A percentile compares a stretch with the other conserved stretches of the same genome.
Conservation (phyloP, 805 yeast species). For the Kluyveromyces nonfermentans region DNA sequence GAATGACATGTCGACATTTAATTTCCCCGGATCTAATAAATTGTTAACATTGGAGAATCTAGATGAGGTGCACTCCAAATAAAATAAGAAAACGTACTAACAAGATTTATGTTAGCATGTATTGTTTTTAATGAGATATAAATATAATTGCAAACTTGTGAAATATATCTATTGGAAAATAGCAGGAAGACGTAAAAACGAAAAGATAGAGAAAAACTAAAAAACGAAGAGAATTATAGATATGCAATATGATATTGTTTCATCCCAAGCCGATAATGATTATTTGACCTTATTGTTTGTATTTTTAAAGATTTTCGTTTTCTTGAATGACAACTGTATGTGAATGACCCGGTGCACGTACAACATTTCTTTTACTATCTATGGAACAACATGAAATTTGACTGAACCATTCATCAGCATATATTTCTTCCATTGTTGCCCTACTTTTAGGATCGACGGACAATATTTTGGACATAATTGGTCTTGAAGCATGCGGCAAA, state of each 20-base stretch:
- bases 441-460: slow-evolving; percentile 50
- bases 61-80: not conserved
- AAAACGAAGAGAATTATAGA: not conserved
- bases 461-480: slow-evolving; percentile 58
- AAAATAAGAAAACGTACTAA: too few relatives aligned
- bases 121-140: not conserved
- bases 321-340: slow-evolving; percentile 43
- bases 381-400: slow-evolving; percentile 55
- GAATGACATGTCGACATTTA: slow-evolving; percentile 19
- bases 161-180: not conserved
- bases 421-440: slow-evolving; percentile 57
- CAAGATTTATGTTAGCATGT: too few relatives aligned
- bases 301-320: slow-evolving; percentile 37
- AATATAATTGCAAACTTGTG: not conserved
- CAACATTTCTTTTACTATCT: slow-evolving; percentile 31
- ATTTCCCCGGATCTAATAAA: slow-evolving; percentile 17
- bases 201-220: not conserved
- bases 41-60: slow-evolving; percentile 5
- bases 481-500: slow-evolving; percentile 76
- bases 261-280: not conserved
- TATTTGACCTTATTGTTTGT: slow-evolving; percentile 23
- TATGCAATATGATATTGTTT: not conserved
- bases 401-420: slow-evolving; percentile 62
- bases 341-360: slow-evolving; percentile 40
- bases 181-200: slow-evolving; percentile 2